phyloP scores from a whole-genome alignment of 495 filamentous ascomycete species.

The Cladorrhinum samala region DNA sequence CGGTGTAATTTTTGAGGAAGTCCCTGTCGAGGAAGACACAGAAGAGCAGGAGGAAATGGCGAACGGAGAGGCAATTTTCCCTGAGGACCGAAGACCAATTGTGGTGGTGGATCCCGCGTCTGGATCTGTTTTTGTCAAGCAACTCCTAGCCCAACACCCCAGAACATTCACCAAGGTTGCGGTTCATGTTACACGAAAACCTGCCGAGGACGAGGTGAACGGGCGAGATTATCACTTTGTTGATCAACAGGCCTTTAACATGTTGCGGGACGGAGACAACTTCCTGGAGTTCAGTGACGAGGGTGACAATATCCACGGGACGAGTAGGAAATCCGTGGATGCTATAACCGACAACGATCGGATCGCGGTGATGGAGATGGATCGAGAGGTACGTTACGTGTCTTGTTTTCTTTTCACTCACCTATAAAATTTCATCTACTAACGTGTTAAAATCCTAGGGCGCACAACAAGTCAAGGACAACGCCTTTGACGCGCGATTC shows the following conservation, averaged over 20 bases:
- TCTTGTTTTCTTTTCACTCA: neutral
- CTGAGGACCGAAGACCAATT: conserved; percentile 39
- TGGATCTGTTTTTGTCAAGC: conserved; percentile 31
- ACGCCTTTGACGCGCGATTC: conserved; percentile 62
- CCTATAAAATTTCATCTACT: too few species aligned
- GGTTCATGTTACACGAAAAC: conserved; percentile 38
- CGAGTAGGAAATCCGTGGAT: conserved; percentile 39
- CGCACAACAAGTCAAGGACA: conserved; percentile 66
- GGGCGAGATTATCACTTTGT: conserved; percentile 43
- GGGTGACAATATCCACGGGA: conserved; percentile 40
- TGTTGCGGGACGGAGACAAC: conserved; percentile 47
- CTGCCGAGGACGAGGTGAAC: conserved; percentile 40
- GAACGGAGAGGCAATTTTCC: conserved; percentile 26
- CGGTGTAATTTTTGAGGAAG: conserved; percentile 45
- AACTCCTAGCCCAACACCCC: conserved; percentile 38
- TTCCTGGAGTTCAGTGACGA: conserved; percentile 43
- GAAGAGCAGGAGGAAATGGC: conserved; percentile 20
- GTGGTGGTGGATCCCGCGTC: conserved; percentile 37
- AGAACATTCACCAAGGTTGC: conserved; percentile 34
- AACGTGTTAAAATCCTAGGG: too few species aligned
- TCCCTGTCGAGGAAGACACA: conserved; percentile 16
- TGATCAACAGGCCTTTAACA: conserved; percentile 39
- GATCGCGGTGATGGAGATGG: conserved; percentile 55
- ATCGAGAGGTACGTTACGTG: conserved; percentile 31
- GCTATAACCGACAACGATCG: conserved; percentile 40